Evolutionary conservation across 2,329 filamentous ascomycete genomes (phyloP).

Genomic region (Spiromastix sp.): DNA sequence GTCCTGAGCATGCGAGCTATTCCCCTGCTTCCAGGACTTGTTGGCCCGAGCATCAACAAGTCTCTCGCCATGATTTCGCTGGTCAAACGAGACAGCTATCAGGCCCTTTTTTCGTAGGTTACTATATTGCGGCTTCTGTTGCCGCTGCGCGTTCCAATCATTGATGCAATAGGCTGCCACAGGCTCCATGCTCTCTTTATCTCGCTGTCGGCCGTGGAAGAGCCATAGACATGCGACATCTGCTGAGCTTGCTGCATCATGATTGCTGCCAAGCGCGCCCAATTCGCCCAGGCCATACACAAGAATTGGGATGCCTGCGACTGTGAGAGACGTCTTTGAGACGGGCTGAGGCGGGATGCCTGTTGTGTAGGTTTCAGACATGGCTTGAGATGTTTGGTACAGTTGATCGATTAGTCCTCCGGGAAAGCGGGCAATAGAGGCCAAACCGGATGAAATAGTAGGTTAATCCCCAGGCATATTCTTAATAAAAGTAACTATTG

Average conservation of each 20-base stretch:
- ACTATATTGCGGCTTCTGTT: no score
- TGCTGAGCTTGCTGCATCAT: constrained; percentile 53
- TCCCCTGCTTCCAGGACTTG: constrained; percentile 66
- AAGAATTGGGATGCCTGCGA: constrained; percentile 67
- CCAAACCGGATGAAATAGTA: no score
- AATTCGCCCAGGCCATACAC: constrained; percentile 69
- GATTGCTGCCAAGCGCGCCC: no score
- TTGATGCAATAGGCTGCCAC: constrained; percentile 58
- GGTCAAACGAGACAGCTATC: constrained; percentile 77
- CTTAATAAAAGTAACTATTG: no score
- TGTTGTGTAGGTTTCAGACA: no score
- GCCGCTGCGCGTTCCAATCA: constrained; percentile 48
- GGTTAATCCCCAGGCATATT: no score
- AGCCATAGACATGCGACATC: constrained; percentile 74
- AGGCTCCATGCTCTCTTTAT: constrained; percentile 61
- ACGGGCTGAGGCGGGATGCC: constrained; percentile 2
- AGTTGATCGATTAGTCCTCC: no score
- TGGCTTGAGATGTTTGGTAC: no score
- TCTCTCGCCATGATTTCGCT: constrained; percentile 78
- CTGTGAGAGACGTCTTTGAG: no score
- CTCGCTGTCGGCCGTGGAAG: constrained; percentile 67
- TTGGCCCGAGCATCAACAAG: constrained; percentile 58
- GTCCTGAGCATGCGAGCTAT: constrained; percentile 71
- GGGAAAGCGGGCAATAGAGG: no score
- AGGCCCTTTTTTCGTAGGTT: constrained; percentile 49